Evolutionary conservation across 1,284 basidiomycete genomes (phyloP).

Genomic region (Ceratobasidium sp.): DNA sequence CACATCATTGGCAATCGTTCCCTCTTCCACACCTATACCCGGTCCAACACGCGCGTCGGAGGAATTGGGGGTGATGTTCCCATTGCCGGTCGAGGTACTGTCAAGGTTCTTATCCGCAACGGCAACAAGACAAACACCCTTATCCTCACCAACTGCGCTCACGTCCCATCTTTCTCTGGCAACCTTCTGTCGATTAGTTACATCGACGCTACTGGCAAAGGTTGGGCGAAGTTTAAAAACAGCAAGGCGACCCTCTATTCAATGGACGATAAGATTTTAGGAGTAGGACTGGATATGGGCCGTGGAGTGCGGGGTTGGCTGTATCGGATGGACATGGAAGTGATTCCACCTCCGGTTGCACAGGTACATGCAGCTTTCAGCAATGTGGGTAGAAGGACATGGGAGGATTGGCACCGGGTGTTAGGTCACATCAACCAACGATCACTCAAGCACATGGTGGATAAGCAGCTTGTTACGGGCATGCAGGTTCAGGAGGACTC

Average conservation of each 20-base stretch:
- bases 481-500: neutral
- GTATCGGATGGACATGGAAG: neutral
- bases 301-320: neutral
- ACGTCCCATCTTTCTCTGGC: neutral
- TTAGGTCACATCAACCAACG: neutral
- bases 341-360: neutral
- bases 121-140: neutral
- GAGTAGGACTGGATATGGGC: neutral
- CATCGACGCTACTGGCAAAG: neutral
- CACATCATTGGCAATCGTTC: neutral
- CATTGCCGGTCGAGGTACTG: neutral
- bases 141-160: neutral
- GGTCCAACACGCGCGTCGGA: neutral
- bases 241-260: neutral
- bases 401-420: constrained; percentile 16
- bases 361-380: neutral
- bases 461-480: neutral
- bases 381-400: neutral
- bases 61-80: neutral
- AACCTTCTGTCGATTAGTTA: neutral
- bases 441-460: neutral
- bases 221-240: neutral
- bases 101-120: neutral
- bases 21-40: neutral
- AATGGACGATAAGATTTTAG: neutral